A percentile compares a stretch with the other conserved stretches of the same genome.
Conservation (phyloP, 2,329 filamentous ascomycete species). For the Colletotrichum sp. region DNA sequence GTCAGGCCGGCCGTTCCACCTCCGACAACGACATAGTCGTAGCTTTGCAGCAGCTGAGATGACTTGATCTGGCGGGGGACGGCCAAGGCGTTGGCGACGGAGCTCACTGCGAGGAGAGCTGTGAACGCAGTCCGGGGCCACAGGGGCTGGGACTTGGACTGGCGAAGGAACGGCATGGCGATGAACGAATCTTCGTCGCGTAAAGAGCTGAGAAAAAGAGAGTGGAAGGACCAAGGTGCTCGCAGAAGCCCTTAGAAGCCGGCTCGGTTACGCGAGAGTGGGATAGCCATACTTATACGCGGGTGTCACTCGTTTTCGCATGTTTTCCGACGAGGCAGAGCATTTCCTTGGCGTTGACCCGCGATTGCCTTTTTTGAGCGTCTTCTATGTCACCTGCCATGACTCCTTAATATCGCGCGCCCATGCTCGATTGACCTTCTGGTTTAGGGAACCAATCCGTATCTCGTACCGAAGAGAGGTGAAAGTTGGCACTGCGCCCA, state of each 20-base stretch:
- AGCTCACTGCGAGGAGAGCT: neutral
- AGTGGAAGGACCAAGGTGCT: neutral
- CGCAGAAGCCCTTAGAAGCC: fast-evolving
- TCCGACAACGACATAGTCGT: constrained; percentile 36
- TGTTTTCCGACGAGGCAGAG: neutral
- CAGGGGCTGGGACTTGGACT: constrained; percentile 4
- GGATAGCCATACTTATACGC: neutral
- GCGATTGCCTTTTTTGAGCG: neutral
- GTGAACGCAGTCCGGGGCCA: neutral
- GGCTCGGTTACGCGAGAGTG: neutral
- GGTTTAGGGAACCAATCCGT: neutral
- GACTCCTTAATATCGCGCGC: neutral
- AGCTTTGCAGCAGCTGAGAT: constrained; percentile 8
- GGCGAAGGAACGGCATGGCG: constrained; percentile 8
- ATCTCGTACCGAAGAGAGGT: neutral
- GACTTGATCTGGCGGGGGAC: constrained; percentile 4
- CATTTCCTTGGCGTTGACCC: neutral
- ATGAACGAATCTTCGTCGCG: neutral
- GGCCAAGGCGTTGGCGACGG: neutral
- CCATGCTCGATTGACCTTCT: neutral
- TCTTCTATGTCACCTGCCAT: neutral
- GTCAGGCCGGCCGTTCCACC: constrained; percentile 37
- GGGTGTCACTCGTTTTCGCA: neutral
- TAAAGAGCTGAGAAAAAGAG: neutral
- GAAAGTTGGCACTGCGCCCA: neutral